Evolutionary conservation across 768 basidiomycete species (phyloP).

Genomic region (Crucibulum laeve): DNA sequence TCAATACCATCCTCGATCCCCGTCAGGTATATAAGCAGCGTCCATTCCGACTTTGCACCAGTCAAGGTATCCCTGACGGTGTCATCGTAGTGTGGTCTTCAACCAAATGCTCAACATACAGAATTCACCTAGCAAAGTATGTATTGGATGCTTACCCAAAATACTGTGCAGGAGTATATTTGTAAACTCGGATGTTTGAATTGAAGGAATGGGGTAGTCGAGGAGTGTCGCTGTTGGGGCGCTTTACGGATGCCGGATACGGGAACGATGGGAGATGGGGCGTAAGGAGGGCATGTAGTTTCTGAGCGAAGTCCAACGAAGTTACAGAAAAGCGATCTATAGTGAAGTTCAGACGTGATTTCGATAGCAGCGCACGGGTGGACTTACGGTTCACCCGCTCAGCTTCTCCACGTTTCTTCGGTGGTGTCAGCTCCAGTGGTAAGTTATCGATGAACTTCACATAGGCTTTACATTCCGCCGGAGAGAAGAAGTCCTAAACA

Average conservation of each 20-base stretch:
- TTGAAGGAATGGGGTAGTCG: slow-evolving; percentile 58
- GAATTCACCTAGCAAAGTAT: no score
- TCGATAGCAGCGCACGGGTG: background rate
- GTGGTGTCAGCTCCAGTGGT: slow-evolving; percentile 62
- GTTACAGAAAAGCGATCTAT: slow-evolving; percentile 60
- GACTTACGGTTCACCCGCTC: slow-evolving; percentile 61
- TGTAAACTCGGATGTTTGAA: slow-evolving; percentile 72
- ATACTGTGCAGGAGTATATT: slow-evolving; percentile 57
- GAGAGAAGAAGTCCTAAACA: slow-evolving; percentile 48
- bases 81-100: slow-evolving; percentile 69
- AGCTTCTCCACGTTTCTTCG: slow-evolving; percentile 71
- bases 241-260: slow-evolving; percentile 34
- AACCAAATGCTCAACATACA: no score
- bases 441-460: slow-evolving; percentile 55
- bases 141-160: slow-evolving; percentile 67
- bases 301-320: slow-evolving; percentile 53
- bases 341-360: background rate
- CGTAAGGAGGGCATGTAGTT: slow-evolving; percentile 40
- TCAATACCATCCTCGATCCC: slow-evolving; percentile 70
- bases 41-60: slow-evolving; percentile 73
- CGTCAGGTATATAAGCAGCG: slow-evolving; percentile 67
- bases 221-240: slow-evolving; percentile 16
- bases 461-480: slow-evolving; percentile 58
- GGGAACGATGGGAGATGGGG: slow-evolving; percentile 60
- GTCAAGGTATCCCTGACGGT: slow-evolving; percentile 55